Evolutionary conservation across 2,329 filamentous ascomycete species (phyloP).

Genomic region (Hymenoscyphus albidus): DNA sequence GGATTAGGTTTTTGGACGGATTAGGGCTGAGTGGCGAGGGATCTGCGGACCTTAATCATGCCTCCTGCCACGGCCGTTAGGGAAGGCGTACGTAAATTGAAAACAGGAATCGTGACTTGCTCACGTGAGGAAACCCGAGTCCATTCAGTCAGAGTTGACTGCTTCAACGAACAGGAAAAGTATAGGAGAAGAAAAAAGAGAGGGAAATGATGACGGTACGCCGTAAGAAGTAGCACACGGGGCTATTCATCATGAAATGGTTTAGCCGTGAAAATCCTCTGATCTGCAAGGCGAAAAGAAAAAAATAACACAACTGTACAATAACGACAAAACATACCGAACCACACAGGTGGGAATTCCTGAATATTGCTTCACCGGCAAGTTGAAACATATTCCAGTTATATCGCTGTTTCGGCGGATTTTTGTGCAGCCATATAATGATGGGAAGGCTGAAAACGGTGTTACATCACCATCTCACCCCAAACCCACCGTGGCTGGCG

Average conservation of each 20-base stretch:
- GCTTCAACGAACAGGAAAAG: too few relatives aligned
- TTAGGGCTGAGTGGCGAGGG: too few relatives aligned
- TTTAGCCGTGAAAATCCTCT: neutral
- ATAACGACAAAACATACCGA: neutral
- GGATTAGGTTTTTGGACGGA: too few relatives aligned
- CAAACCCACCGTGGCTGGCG: neutral
- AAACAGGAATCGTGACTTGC: too few relatives aligned
- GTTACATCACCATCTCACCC: constrained; percentile 1
- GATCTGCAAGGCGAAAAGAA: neutral
- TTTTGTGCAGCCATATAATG: neutral
- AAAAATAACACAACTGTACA: neutral
- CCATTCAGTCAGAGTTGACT: too few relatives aligned
- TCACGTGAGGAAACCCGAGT: too few relatives aligned
- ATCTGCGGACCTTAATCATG: too few relatives aligned
- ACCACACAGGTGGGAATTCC: neutral
- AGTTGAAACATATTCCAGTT: neutral
- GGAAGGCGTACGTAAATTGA: too few relatives aligned
- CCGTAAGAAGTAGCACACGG: too few relatives aligned
- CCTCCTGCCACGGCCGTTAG: too few relatives aligned
- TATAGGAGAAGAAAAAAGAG: too few relatives aligned
- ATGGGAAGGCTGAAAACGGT: neutral
- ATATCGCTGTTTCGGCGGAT: neutral
- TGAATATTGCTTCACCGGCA: neutral
- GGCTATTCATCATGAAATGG: neutral
- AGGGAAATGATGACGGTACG: too few relatives aligned